A percentile compares a stretch with the other conserved stretches of the same genome.
phyloP scores from a whole-genome alignment of 2,329 filamentous ascomycete species.

The Claviceps pusilla region DNA sequence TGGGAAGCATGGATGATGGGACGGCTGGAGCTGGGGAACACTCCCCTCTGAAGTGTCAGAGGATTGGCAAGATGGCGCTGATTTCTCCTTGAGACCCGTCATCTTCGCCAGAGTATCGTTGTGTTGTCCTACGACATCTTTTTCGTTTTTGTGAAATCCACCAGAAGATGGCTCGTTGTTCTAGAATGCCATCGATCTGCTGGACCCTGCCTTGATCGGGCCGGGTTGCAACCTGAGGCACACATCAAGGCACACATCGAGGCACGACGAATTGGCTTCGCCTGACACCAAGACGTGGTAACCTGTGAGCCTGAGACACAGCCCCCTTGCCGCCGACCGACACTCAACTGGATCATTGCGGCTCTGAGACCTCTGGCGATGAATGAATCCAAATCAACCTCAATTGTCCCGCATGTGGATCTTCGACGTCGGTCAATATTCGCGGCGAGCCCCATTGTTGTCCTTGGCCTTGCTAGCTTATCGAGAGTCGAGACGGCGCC shows the following conservation, averaged over 20 bases:
- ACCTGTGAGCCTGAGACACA: too few relatives aligned
- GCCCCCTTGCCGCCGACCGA: too few relatives aligned
- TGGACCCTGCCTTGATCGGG: too few relatives aligned
- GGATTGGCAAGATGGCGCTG: too few relatives aligned
- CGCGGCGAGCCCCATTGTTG: too few relatives aligned
- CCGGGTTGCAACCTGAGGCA: neutral
- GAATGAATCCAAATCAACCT: neutral
- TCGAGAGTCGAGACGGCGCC: neutral
- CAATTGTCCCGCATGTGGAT: neutral
- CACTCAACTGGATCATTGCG: too few relatives aligned
- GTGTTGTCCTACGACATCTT: too few relatives aligned
- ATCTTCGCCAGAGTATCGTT: too few relatives aligned
- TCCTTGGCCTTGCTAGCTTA: neutral
- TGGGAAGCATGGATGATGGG: neutral
- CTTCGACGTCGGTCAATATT: neutral
- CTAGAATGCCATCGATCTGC: too few relatives aligned
- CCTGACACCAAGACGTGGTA: too few relatives aligned
- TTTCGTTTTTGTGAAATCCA: neutral
- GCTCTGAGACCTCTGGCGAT: neutral
- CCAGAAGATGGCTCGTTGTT: neutral
- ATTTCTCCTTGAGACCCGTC: too few relatives aligned
- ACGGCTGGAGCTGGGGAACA: neutral
- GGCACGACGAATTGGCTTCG: neutral
- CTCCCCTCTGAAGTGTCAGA: too few relatives aligned
- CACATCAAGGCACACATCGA: neutral